Conservation (phyloP, 192 early-diverging fungal genomes). For the Entomortierella lignicola region DNA sequence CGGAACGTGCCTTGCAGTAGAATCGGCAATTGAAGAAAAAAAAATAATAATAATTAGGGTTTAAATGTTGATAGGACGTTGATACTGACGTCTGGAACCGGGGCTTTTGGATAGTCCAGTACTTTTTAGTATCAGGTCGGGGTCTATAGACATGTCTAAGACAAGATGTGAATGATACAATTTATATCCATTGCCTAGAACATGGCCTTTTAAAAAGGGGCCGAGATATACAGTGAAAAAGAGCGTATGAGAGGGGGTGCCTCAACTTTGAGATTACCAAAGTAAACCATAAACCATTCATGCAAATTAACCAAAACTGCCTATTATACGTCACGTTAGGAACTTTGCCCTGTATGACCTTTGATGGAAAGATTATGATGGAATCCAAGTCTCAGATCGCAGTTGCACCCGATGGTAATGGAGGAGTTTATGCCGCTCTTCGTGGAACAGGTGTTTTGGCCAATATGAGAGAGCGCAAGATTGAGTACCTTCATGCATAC, state of each 20-base stretch:
- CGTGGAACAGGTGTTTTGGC: constrained; percentile 82
- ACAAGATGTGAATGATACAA: too few species aligned
- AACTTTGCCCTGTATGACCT: constrained; percentile 91
- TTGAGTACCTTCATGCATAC: constrained; percentile 93
- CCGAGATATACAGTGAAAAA: neutral
- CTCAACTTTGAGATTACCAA: neutral
- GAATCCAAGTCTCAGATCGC: constrained; percentile 83
- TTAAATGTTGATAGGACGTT: too few species aligned
- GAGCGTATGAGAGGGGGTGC: neutral
- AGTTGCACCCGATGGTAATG: constrained; percentile 90
- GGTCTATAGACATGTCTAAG: too few species aligned
- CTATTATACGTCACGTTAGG: constrained; percentile 50
- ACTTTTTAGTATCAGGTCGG: neutral
- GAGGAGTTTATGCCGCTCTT: constrained; percentile 96
- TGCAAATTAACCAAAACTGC: neutral
- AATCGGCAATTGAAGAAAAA: too few species aligned
- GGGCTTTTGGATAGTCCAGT: too few species aligned
- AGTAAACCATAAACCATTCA: too few species aligned
- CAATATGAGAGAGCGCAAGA: constrained; percentile 83
- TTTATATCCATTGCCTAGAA: too few species aligned
- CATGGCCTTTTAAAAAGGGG: too few species aligned
- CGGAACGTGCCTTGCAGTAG: too few species aligned
- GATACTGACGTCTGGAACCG: too few species aligned
- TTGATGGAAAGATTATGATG: constrained; percentile 94
- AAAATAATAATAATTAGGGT: too few species aligned